A percentile compares a stretch with the other conserved stretches of the same genome.
Evolutionary conservation across 441 rosid genomes (phyloP).

Genomic region (Jatropha multifida): DNA sequence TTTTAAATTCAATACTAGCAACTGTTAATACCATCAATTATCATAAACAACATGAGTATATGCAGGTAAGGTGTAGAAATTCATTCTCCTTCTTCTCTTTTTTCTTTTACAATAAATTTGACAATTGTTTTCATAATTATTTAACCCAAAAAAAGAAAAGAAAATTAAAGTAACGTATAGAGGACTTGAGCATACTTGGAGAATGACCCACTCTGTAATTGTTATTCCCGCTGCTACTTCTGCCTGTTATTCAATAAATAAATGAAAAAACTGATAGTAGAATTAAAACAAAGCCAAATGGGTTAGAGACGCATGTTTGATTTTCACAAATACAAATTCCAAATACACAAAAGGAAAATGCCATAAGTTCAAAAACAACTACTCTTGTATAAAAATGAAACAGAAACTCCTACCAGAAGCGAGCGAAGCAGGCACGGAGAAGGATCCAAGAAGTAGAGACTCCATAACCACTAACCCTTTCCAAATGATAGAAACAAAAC

Average conservation of each 20-base stretch:
- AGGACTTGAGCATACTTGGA: slow-evolving; percentile 23
- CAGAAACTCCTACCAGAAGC: slow-evolving; percentile 37
- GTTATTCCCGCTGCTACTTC: slow-evolving; percentile 31
- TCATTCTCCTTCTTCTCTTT: too few species aligned
- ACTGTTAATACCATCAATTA: neutral
- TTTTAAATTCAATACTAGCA: neutral
- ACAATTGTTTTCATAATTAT: neutral
- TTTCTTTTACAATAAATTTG: too few species aligned
- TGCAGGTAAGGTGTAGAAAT: too few species aligned
- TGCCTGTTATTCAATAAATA: slow-evolving; percentile 32
- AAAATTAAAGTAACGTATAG: neutral
- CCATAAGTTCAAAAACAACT: neutral
- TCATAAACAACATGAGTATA: neutral
- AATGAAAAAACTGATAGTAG: neutral
- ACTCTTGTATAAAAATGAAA: neutral
- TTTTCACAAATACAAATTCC: neutral
- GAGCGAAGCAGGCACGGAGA: slow-evolving; percentile 34
- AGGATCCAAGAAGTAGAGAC: slow-evolving; percentile 46
- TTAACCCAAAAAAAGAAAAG: neutral
- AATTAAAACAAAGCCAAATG: neutral
- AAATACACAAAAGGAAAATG: neutral
- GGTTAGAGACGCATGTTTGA: neutral
- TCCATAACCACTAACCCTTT: slow-evolving; percentile 36
- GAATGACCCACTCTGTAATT: slow-evolving; percentile 28
- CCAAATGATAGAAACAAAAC: neutral